Evolutionary conservation across 1,284 basidiomycete genomes (phyloP).

Genomic region (Apiotrichum gracile): DNA sequence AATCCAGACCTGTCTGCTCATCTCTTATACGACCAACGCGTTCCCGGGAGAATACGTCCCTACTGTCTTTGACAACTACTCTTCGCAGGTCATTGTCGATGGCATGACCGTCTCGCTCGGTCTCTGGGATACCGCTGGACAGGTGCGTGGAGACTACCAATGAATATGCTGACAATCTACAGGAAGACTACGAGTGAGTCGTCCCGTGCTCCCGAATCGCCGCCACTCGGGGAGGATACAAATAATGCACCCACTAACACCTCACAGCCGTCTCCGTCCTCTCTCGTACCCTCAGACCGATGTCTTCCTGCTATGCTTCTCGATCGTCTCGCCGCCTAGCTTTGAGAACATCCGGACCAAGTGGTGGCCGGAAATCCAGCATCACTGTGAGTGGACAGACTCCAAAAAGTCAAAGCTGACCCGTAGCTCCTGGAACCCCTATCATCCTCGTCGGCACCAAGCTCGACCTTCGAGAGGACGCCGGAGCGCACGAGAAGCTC

Average conservation of each 20-base stretch:
- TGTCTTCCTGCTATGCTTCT: conserved; percentile 99
- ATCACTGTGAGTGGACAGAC: conserved; percentile 34
- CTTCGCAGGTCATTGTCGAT: conserved; percentile 84
- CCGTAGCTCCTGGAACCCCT: conserved; percentile 85
- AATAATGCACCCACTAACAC: conserved; percentile 7
- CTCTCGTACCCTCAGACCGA: conserved; percentile 99
- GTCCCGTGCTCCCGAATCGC: not conserved
- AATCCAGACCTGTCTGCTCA: conserved; percentile 85
- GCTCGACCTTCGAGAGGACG: conserved; percentile 94
- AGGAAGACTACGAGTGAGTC: conserved; percentile 61
- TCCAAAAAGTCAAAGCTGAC: conserved; percentile 53
- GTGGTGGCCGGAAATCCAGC: conserved; percentile 50
- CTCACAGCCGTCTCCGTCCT: conserved; percentile 81
- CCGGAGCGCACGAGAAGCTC: conserved; percentile 80
- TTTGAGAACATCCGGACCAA: conserved; percentile 99
- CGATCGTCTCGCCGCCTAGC: conserved; percentile 90
- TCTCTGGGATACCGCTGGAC: conserved; percentile 98
- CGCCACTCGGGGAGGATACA: not conserved
- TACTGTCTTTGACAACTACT: conserved; percentile 57
- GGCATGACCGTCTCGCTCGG: conserved; percentile 97
- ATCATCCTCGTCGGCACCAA: conserved; percentile 97
- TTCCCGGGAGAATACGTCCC: conserved; percentile 91
- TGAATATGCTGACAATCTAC: not conserved
- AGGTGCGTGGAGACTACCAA: conserved; percentile 45
- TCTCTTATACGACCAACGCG: conserved; percentile 92